A percentile compares a stretch with the other conserved stretches of the same genome.
phyloP scores from a whole-genome alignment of 805 yeast species.

The Jamesozyma spencerorum region DNA sequence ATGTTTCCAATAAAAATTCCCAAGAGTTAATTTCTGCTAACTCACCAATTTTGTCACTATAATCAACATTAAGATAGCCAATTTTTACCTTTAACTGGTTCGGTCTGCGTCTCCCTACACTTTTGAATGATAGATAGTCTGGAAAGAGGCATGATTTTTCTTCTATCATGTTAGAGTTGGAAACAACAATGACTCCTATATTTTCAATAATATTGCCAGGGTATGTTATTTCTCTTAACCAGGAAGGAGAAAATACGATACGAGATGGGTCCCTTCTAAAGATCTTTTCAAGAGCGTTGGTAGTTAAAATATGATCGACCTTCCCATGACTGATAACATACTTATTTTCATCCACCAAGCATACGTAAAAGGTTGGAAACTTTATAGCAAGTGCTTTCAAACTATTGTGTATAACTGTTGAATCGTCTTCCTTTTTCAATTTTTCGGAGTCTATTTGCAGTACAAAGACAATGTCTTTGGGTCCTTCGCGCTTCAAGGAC shows the following conservation, averaged over 20 bases:
- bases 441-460: constrained; percentile 22
- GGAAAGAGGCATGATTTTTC: constrained; percentile 18
- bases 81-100: constrained; percentile 26
- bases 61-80: constrained; percentile 28
- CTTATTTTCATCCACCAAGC: constrained; percentile 17
- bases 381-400: constrained; percentile 18
- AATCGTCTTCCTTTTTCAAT: constrained; percentile 6
- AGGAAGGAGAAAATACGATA: constrained; percentile 13
- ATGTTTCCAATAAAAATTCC: constrained; percentile 22
- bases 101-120: constrained; percentile 15
- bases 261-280: background rate
- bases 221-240: constrained; percentile 11
- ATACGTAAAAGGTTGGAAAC: constrained; percentile 12
- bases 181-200: constrained; percentile 19
- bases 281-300: background rate
- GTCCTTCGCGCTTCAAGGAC: constrained; percentile 22
- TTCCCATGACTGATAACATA: constrained; percentile 8
- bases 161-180: constrained; percentile 21
- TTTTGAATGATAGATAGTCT: constrained; percentile 16
- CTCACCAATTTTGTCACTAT: constrained; percentile 24
- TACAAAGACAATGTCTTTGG: constrained; percentile 20
- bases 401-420: constrained; percentile 14
- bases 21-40: constrained; percentile 26
- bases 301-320: background rate
- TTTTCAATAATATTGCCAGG: constrained; percentile 4